Evolutionary conservation across 1,284 basidiomycete species (phyloP).

Genomic region (Hymenochaete sp.): DNA sequence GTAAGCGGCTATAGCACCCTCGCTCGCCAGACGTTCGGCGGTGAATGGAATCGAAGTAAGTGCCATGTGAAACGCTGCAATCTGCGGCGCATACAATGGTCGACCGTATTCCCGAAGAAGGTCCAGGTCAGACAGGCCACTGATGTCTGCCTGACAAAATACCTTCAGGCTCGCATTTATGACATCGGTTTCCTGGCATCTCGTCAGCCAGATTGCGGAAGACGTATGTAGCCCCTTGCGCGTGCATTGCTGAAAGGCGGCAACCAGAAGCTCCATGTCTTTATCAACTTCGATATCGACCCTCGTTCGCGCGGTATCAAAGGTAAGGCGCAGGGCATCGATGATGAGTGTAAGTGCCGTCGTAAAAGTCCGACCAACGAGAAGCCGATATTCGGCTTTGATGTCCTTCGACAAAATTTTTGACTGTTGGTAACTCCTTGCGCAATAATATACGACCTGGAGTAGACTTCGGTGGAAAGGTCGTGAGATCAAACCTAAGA

Average conservation of each 20-base stretch:
- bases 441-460: constrained; percentile 72
- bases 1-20: constrained; percentile 75
- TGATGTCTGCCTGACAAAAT: constrained; percentile 59
- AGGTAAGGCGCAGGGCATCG: constrained; percentile 60
- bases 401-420: constrained; percentile 39
- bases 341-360: constrained; percentile 56
- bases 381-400: constrained; percentile 52
- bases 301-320: constrained; percentile 52
- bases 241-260: constrained; percentile 76
- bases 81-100: constrained; percentile 62
- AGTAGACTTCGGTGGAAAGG: constrained; percentile 78
- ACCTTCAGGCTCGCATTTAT: constrained; percentile 73
- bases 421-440: constrained; percentile 51
- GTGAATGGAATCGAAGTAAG: constrained; percentile 70
- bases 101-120: constrained; percentile 53
- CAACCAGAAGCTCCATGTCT: constrained; percentile 73
- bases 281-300: constrained; percentile 59
- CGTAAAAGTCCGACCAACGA: constrained; percentile 52
- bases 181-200: constrained; percentile 76
- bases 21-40: constrained; percentile 80
- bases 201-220: constrained; percentile 65
- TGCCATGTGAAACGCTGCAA: constrained; percentile 81
- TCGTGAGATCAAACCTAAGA: constrained; percentile 56
- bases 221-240: constrained; percentile 57
- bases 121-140: constrained; percentile 55